Conservation (phyloP, 768 basidiomycete species). For the Boletus speciosus region DNA sequence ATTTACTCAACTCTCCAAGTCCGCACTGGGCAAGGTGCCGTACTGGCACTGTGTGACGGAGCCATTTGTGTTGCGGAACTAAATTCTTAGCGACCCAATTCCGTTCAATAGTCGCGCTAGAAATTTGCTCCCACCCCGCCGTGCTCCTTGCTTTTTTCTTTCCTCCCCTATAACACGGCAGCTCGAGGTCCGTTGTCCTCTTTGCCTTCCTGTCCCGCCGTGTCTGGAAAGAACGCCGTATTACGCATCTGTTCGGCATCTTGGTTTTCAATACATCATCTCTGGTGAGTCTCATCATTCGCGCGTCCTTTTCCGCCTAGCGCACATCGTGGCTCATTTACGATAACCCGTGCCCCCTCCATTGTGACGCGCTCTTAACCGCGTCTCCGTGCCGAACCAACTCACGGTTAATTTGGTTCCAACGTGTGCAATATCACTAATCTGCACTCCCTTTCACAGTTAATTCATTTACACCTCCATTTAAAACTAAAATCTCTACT, state of each 20-base stretch:
- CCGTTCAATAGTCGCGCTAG: constrained; percentile 34
- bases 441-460: constrained; percentile 25
- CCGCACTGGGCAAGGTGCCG: constrained; percentile 27
- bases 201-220: constrained; percentile 21
- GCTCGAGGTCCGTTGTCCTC: constrained; percentile 20
- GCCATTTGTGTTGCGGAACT: constrained; percentile 34
- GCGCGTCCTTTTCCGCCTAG: constrained; percentile 29
- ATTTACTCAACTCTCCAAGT: constrained; percentile 25
- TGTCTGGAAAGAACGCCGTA: constrained; percentile 17
- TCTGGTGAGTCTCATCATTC: constrained; percentile 30
- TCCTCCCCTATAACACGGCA: constrained; percentile 26
- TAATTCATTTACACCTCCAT: constrained; percentile 35
- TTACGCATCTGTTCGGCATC: constrained; percentile 13
- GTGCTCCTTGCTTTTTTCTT: constrained; percentile 30
- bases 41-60: constrained; percentile 27
- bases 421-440: constrained; percentile 28
- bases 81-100: constrained; percentile 37
- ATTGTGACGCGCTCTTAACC: constrained; percentile 29
- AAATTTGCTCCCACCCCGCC: constrained; percentile 30
- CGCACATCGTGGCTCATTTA: constrained; percentile 32
- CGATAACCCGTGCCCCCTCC: constrained; percentile 25
- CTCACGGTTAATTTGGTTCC: constrained; percentile 9
- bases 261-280: constrained; percentile 30
- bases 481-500: constrained; percentile 34
- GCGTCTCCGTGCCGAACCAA: constrained; percentile 30